Conservation (phyloP, 129 eudicot genomes). For the Daucus carota region DNA sequence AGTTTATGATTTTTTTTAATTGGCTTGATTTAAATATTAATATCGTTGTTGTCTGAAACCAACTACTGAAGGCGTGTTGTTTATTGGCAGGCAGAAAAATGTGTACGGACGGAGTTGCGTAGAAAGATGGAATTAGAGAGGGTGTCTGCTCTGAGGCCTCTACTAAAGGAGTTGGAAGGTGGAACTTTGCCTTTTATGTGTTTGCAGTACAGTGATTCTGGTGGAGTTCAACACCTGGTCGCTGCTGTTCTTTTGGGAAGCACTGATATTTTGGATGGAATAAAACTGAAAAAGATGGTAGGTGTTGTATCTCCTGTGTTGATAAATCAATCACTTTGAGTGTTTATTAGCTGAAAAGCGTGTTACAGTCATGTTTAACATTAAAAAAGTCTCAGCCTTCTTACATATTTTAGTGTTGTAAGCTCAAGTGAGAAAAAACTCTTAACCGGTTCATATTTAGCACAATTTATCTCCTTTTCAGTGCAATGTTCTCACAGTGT, state of each 20-base stretch:
- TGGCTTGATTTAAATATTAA: neutral
- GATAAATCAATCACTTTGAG: neutral
- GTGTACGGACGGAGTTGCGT: conserved; percentile 50
- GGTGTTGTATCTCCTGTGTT: conserved; percentile 14
- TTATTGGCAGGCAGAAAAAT: conserved; percentile 69
- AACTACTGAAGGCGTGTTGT: neutral
- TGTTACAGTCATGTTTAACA: neutral
- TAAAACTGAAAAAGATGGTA: conserved; percentile 59
- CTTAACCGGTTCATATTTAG: neutral
- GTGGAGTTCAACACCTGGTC: conserved; percentile 59
- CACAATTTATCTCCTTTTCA: conserved; percentile 7
- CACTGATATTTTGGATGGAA: conserved; percentile 49
- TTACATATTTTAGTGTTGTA: neutral
- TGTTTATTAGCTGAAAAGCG: neutral
- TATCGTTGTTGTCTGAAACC: neutral
- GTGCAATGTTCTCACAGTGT: neutral
- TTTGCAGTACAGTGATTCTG: conserved; percentile 59
- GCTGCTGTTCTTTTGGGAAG: conserved; percentile 81
- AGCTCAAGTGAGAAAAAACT: neutral
- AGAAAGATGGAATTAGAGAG: conserved; percentile 80
- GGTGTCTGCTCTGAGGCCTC: conserved; percentile 60
- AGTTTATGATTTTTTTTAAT: neutral
- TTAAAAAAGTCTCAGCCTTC: neutral
- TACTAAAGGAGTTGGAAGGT: conserved; percentile 49
- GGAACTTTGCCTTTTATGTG: conserved; percentile 71